A percentile compares a stretch with the other conserved stretches of the same genome.
These are phyloP conservation scores for Trichothecium roseum DNA, from an alignment of 2,329 filamentous ascomycete genomes.

Conservation along the genomic window DNA sequence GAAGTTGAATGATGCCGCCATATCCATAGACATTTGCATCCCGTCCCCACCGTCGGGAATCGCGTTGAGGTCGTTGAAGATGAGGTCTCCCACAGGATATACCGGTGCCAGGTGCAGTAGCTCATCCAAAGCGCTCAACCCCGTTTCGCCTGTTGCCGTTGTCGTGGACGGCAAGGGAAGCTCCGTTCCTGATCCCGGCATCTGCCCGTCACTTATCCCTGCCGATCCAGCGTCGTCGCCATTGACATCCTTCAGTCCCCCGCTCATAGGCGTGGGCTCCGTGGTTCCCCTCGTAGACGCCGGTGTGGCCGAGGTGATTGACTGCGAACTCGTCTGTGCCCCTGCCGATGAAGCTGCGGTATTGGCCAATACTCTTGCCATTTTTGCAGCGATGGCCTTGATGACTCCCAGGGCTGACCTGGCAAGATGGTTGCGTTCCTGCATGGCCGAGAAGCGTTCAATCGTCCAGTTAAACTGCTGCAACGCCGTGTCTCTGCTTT, in stretches of 20 bases:
- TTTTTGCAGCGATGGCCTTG: slow-evolving; percentile 41
- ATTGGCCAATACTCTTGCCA: slow-evolving; percentile 37
- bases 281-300: slow-evolving; percentile 3
- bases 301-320: slow-evolving; percentile 6
- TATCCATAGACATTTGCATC: background rate
- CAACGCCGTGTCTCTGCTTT: slow-evolving; percentile 30
- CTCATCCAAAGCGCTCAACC: slow-evolving; percentile 27
- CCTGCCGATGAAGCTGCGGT: slow-evolving; percentile 9
- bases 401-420: slow-evolving; percentile 44
- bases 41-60: slow-evolving; percentile 14
- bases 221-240: slow-evolving; percentile 4
- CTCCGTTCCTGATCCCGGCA: slow-evolving; percentile 4
- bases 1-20: background rate
- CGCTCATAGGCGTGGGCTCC: background rate
- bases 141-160: background rate
- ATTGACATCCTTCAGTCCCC: slow-evolving; percentile 1
- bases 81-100: slow-evolving; percentile 45
- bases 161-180: slow-evolving; percentile 1
- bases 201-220: no score
- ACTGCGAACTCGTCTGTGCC: slow-evolving; percentile 3
- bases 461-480: slow-evolving; percentile 51
- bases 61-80: slow-evolving; percentile 45
- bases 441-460: slow-evolving; percentile 47
- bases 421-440: slow-evolving; percentile 40
- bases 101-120: slow-evolving; percentile 42